These are phyloP conservation scores for Candida suzukii DNA, from an alignment of 805 yeast species.

Conservation along the genomic window DNA sequence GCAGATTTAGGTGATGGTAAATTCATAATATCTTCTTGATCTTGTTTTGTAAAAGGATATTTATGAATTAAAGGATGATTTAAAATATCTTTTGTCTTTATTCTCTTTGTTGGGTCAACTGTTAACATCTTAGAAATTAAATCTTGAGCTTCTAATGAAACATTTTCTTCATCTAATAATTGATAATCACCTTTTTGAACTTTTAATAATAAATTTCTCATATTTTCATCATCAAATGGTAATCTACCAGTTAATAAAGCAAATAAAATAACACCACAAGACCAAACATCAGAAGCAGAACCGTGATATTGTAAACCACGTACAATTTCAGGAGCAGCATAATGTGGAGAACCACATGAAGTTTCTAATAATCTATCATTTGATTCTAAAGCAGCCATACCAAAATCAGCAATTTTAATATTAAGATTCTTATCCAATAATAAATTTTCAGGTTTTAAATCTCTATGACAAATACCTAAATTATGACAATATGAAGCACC, in stretches of 20 bases:
- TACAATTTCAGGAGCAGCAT: slow-evolving; percentile 97
- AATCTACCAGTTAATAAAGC: slow-evolving; percentile 91
- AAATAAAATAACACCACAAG: slow-evolving; percentile 91
- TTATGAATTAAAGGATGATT: slow-evolving; percentile 76
- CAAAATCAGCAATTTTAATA: slow-evolving; percentile 96
- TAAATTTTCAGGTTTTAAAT: slow-evolving; percentile 74
- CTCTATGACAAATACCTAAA: slow-evolving; percentile 67
- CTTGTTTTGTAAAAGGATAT: slow-evolving; percentile 46
- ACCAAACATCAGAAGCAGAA: slow-evolving; percentile 96
- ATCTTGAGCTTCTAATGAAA: slow-evolving; percentile 83
- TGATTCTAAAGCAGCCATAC: slow-evolving; percentile 96
- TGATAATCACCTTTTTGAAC: slow-evolving; percentile 86
- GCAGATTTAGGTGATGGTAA: slow-evolving; percentile 53
- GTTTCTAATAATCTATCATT: slow-evolving; percentile 81
- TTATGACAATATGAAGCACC: slow-evolving; percentile 66
- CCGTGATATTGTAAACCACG: slow-evolving; percentile 95
- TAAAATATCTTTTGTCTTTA: slow-evolving; percentile 68
- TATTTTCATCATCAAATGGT: slow-evolving; percentile 96
- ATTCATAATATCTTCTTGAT: slow-evolving; percentile 24
- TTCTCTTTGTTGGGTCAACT: slow-evolving; percentile 76
- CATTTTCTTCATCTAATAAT: slow-evolving; percentile 59
- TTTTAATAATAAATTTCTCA: slow-evolving; percentile 76
- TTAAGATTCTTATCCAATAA: slow-evolving; percentile 75
- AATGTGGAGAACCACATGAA: slow-evolving; percentile 97
- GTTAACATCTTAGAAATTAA: slow-evolving; percentile 72